phyloP scores from a whole-genome alignment of 202 grass and related monocot species.

The Saccharum hybrid region DNA sequence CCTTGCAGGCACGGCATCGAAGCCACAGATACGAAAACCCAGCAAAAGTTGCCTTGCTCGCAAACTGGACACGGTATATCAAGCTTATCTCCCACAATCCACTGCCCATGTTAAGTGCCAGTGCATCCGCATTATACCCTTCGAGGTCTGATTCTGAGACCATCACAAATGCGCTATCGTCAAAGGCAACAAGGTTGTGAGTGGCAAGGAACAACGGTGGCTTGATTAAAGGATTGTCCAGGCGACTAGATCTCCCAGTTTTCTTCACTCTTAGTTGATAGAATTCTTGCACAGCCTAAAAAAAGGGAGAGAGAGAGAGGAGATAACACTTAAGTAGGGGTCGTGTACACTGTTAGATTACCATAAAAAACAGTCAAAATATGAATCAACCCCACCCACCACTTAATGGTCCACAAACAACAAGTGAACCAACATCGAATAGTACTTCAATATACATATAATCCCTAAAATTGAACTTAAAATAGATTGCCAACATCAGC shows the following conservation, averaged over 20 bases:
- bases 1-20: conserved; percentile 47
- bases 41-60: conserved; percentile 61
- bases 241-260: conserved; percentile 27
- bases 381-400: conserved; percentile 3
- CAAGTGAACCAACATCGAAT: not conserved
- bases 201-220: conserved; percentile 45
- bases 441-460: not conserved
- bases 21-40: conserved; percentile 75
- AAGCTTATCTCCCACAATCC: conserved; percentile 77
- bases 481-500: not conserved
- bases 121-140: conserved; percentile 52
- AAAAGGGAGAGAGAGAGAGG: not conserved
- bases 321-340: not conserved
- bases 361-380: not conserved
- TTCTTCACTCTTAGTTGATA: conserved; percentile 69
- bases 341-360: not conserved
- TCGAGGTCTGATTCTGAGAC: conserved; percentile 81
- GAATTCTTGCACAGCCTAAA: conserved; percentile 81
- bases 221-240: conserved; percentile 46
- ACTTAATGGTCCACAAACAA: not conserved
- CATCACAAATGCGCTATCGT: conserved; percentile 77
- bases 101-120: conserved; percentile 50
- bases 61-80: conserved; percentile 68
- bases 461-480: not conserved
- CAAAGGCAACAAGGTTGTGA: conserved; percentile 59